phyloP scores from a whole-genome alignment of 2,329 filamentous ascomycete species.

The Emergomyces africanus region DNA sequence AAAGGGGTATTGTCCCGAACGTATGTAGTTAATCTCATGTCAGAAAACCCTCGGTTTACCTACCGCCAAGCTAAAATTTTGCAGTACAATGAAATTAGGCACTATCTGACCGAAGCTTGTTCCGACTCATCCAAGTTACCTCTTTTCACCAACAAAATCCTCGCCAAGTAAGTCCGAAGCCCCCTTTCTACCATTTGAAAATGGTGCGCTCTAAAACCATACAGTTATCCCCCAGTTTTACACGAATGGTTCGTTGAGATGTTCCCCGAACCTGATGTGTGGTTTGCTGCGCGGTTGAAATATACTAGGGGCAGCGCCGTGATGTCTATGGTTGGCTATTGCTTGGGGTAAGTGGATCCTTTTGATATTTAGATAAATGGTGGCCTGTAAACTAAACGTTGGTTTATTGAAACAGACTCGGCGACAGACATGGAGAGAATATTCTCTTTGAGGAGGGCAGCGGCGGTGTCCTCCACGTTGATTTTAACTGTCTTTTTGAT shows the following conservation, averaged over 20 bases:
- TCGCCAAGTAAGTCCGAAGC: slow-evolving; percentile 28
- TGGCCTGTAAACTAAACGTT: slow-evolving; percentile 5
- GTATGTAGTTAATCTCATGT: slow-evolving; percentile 20
- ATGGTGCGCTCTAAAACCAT: background rate
- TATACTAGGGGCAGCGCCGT: slow-evolving; percentile 93
- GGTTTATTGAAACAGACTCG: slow-evolving; percentile 43
- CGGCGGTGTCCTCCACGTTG: slow-evolving; percentile 90
- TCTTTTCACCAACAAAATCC: slow-evolving; percentile 57
- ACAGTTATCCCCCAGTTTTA: slow-evolving; percentile 67
- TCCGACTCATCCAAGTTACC: slow-evolving; percentile 47
- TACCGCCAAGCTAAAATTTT: background rate
- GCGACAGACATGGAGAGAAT: slow-evolving; percentile 95
- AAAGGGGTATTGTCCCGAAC: slow-evolving; percentile 52
- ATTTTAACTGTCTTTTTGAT: slow-evolving; percentile 99
- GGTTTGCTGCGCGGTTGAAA: slow-evolving; percentile 76
- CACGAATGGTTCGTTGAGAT: slow-evolving; percentile 93
- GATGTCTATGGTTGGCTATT: slow-evolving; percentile 99
- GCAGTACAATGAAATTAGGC: slow-evolving; percentile 56
- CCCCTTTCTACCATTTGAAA: background rate
- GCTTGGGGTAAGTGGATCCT: slow-evolving; percentile 48
- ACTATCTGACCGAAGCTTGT: slow-evolving; percentile 53
- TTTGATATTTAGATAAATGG: background rate
- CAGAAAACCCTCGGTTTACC: background rate
- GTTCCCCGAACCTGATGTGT: slow-evolving; percentile 82
- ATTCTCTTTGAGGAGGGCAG: slow-evolving; percentile 88